These are phyloP conservation scores for Aspergillus sp. DNA, from an alignment of 2,329 filamentous ascomycete genomes.

Conservation along the genomic window DNA sequence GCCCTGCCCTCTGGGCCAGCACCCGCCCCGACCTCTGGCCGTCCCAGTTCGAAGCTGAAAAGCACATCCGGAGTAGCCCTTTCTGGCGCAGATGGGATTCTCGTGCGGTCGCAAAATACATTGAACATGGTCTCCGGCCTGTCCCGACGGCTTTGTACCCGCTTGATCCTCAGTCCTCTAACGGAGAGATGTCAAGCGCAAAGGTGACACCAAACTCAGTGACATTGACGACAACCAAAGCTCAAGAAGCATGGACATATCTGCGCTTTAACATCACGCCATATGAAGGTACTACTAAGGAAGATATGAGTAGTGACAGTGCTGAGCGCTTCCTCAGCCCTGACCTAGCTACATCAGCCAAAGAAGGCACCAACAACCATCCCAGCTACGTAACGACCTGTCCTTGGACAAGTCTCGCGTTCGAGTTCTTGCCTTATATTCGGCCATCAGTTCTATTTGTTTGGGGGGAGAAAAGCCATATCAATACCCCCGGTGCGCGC, in stretches of 20 bases:
- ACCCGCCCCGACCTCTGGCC: constrained; percentile 73
- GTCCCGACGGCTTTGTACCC: constrained; percentile 53
- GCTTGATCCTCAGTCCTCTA: constrained; percentile 23
- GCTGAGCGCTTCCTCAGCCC: constrained; percentile 39
- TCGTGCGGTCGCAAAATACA: constrained; percentile 69
- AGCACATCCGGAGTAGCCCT: constrained; percentile 61
- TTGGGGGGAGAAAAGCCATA: constrained; percentile 26
- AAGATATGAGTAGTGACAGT: not conserved
- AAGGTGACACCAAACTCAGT: constrained; percentile 31
- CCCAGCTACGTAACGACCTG: constrained; percentile 32
- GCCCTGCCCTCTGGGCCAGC: constrained; percentile 7
- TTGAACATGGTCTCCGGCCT: constrained; percentile 66
- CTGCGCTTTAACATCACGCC: constrained; percentile 11
- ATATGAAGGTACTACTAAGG: too few relatives aligned
- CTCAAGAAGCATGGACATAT: constrained; percentile 66
- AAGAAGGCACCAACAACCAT: constrained; percentile 18
- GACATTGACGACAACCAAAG: constrained; percentile 71
- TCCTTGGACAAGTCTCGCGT: constrained; percentile 31
- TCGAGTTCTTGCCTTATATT: constrained; percentile 31
- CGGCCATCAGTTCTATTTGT: constrained; percentile 36
- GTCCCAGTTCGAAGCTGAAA: constrained; percentile 62
- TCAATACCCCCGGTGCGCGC: constrained; percentile 20
- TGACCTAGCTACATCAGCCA: not conserved
- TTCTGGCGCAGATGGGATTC: constrained; percentile 77
- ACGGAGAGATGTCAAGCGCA: constrained; percentile 25